Evolutionary conservation across 2,329 filamentous ascomycete species (phyloP).

Genomic region (Tolypocladium endophyticum): DNA sequence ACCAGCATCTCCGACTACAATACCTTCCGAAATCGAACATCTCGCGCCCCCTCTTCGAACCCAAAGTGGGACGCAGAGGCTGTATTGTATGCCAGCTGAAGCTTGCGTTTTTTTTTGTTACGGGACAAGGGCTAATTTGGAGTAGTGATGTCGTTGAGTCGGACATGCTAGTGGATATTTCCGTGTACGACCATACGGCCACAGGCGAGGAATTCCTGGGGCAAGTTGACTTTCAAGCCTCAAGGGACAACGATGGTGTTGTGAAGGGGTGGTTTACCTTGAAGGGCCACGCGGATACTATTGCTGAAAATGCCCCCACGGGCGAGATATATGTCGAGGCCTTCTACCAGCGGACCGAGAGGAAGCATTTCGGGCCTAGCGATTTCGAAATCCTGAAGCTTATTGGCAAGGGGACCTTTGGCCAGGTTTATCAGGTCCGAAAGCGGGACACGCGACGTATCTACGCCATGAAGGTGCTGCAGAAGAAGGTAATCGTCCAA

Average conservation of each 20-base stretch:
- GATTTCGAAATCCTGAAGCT: constrained; percentile 95
- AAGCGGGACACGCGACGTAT: constrained; percentile 95
- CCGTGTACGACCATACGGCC: constrained; percentile 75
- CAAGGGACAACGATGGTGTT: constrained; percentile 53
- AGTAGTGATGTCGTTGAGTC: constrained; percentile 83
- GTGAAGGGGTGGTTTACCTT: constrained; percentile 81
- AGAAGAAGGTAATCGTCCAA: constrained; percentile 99
- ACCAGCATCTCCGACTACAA: constrained; percentile 66
- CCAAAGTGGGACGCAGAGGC: constrained; percentile 95
- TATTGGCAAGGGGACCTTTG: constrained; percentile 96
- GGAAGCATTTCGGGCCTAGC: constrained; percentile 84
- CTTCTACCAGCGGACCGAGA: constrained; percentile 75
- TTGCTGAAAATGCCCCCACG: constrained; percentile 60
- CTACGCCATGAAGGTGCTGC: constrained; percentile 98
- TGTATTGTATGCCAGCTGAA: constrained; percentile 61
- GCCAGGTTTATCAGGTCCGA: constrained; percentile 94
- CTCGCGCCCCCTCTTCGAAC: constrained; percentile 53
- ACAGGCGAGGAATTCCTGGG: constrained; percentile 86
- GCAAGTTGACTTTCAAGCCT: constrained; percentile 72
- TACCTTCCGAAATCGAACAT: constrained; percentile 49
- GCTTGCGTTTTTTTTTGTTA: background rate
- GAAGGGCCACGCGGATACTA: constrained; percentile 62
- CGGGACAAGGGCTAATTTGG: constrained; percentile 5
- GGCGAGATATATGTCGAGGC: constrained; percentile 87
- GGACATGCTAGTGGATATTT: constrained; percentile 83